Percentiles rank a stretch among this genome's conserved stretches.
These are phyloP conservation scores for Ophiocordyceps sinensis DNA, from an alignment of 2,329 filamentous ascomycete species.

Conservation along the genomic window DNA sequence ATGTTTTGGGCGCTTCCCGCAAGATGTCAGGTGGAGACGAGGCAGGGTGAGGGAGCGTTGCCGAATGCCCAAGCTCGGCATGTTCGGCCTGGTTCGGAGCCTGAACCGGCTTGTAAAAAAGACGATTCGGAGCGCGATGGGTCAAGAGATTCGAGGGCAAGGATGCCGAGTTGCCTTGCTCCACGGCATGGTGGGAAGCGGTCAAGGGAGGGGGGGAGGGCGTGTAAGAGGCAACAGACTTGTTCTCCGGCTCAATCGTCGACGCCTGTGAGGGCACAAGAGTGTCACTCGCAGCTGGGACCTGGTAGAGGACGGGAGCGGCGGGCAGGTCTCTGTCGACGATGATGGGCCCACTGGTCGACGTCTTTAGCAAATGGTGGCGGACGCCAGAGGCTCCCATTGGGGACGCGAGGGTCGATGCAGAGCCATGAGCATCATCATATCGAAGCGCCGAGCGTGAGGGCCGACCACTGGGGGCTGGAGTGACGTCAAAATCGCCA, in stretches of 20 bases:
- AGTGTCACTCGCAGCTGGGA: conserved; percentile 1
- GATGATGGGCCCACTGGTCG: conserved; percentile 5
- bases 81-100: no score
- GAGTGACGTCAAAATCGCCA: conserved; percentile 18
- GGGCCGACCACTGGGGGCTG: conserved; percentile 15
- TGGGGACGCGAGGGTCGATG: conserved; percentile 1
- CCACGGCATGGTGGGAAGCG: neutral
- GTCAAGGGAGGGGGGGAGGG: neutral
- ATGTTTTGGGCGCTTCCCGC: no score
- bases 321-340: conserved; percentile 8
- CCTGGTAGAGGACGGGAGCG: conserved; percentile 5
- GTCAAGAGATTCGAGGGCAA: neutral
- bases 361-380: conserved; percentile 12
- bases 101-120: no score
- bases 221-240: neutral
- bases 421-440: conserved; percentile 3
- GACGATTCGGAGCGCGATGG: neutral
- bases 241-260: conserved; percentile 3
- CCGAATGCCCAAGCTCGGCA: no score
- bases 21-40: no score
- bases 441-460: conserved; percentile 11
- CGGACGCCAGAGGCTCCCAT: conserved; percentile 3
- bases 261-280: neutral
- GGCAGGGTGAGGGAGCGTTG: no score
- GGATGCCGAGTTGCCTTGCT: neutral